These are phyloP conservation scores for Neurospora africana DNA, from an alignment of 495 filamentous ascomycete genomes.

Conservation along the genomic window DNA sequence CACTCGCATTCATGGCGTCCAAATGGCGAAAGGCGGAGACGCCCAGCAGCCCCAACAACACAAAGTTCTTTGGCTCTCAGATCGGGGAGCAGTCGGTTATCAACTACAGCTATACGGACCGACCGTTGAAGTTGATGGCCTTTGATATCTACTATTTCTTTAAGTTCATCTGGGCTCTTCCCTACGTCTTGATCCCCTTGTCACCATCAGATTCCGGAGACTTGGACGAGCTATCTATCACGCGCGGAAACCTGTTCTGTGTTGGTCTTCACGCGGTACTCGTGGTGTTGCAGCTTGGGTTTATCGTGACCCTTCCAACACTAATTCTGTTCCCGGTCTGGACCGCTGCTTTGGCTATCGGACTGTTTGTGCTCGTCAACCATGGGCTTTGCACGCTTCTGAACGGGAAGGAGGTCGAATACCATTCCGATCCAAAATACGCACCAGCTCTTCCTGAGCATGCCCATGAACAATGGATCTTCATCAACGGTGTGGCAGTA, in stretches of 20 bases:
- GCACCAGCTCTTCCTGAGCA: slow-evolving; percentile 31
- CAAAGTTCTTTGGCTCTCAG: slow-evolving; percentile 40
- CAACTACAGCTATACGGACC: slow-evolving; percentile 49
- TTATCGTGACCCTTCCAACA: slow-evolving; percentile 40
- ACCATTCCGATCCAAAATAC: slow-evolving; percentile 32
- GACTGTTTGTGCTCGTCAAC: slow-evolving; percentile 35
- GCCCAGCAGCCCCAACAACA: slow-evolving; percentile 1
- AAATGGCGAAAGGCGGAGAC: slow-evolving; percentile 4
- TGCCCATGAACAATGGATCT: slow-evolving; percentile 60
- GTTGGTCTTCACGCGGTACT: slow-evolving; percentile 43
- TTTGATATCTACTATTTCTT: slow-evolving; percentile 46
- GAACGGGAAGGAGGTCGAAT: slow-evolving; percentile 35
- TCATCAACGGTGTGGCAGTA: slow-evolving; percentile 58
- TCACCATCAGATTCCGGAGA: slow-evolving; percentile 35
- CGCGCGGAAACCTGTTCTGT: slow-evolving; percentile 36
- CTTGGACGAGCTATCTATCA: slow-evolving; percentile 49
- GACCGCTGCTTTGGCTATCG: slow-evolving; percentile 28
- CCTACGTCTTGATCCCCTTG: slow-evolving; percentile 44
- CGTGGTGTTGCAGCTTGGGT: slow-evolving; percentile 37
- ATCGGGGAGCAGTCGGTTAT: slow-evolving; percentile 37
- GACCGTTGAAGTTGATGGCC: slow-evolving; percentile 43
- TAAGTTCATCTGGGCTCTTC: slow-evolving; percentile 37
- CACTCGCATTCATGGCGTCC: slow-evolving; percentile 7
- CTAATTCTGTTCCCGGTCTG: slow-evolving; percentile 41
- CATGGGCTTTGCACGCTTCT: slow-evolving; percentile 37